Conservation (phyloP, 192 early-diverging fungal genomes). For the Coemansia sp. region DNA sequence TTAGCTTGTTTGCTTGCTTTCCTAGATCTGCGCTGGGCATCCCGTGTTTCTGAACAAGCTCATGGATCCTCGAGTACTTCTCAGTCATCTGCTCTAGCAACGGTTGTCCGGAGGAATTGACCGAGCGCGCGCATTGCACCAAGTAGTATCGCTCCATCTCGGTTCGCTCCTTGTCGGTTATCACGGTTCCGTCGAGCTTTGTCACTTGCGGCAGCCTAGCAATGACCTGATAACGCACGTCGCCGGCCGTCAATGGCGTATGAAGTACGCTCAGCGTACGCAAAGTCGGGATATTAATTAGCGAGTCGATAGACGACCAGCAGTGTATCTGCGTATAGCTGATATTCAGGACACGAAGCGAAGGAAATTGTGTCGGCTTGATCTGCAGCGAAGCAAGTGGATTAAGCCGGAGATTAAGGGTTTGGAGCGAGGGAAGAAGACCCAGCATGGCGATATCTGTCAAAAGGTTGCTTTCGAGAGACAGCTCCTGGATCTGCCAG, state of each 20-base stretch:
- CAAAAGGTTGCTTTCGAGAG: constrained; percentile 30
- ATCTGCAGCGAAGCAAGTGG: not conserved
- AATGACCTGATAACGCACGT: constrained; percentile 13
- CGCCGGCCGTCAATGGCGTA: constrained; percentile 12
- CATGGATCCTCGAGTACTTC: constrained; percentile 14
- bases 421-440: constrained; percentile 3
- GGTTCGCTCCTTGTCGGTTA: constrained; percentile 26
- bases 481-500: constrained; percentile 15
- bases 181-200: constrained; percentile 29
- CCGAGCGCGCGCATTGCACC: constrained; percentile 14
- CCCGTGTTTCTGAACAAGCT: constrained; percentile 25
- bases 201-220: constrained; percentile 13
- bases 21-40: not conserved
- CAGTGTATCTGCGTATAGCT: constrained; percentile 14
- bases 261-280: constrained; percentile 1
- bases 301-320: constrained; percentile 9
- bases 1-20: constrained; percentile 7
- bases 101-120: not conserved
- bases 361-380: not conserved
- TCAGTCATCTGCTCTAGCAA: constrained; percentile 5
- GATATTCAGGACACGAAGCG: constrained; percentile 21
- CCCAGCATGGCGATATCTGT: constrained; percentile 13
- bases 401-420: constrained; percentile 35
- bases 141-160: constrained; percentile 52
- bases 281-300: not conserved